These are phyloP conservation scores for Cornus suecica DNA, from an alignment of 148 eudicot species.

Conservation along the genomic window DNA sequence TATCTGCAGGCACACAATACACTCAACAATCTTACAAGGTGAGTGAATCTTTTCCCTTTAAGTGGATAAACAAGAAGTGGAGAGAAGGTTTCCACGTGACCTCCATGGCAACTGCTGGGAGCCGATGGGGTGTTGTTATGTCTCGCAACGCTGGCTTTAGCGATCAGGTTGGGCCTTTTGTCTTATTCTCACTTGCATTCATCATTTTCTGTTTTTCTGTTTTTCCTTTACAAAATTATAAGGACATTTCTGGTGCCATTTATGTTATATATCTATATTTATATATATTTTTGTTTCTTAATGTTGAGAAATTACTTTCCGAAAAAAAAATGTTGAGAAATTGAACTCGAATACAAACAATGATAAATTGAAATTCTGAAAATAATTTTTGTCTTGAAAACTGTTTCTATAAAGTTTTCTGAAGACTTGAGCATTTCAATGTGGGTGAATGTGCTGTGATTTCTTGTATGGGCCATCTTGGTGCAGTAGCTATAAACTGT, in stretches of 20 bases:
- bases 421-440: not conserved
- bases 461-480: not conserved
- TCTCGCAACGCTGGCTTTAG: conserved; percentile 87
- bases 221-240: not conserved
- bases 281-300: not conserved
- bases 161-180: conserved; percentile 53
- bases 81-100: conserved; percentile 92
- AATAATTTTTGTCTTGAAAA: not conserved
- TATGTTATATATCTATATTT: not conserved
- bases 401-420: not conserved
- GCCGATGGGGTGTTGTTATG: conserved; percentile 95
- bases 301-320: not conserved
- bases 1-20: conserved; percentile 62
- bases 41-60: conserved; percentile 87
- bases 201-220: not conserved
- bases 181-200: not conserved
- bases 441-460: not conserved
- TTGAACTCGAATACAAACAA: too few species aligned
- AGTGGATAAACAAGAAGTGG: conserved; percentile 97
- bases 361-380: not conserved
- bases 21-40: conserved; percentile 91
- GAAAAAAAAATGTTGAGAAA: not conserved
- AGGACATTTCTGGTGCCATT: not conserved
- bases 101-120: conserved; percentile 93
- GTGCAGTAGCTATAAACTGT: not conserved